Evolutionary conservation across 2,329 filamentous ascomycete species (phyloP).

Genomic region (Huntiella decipiens): DNA sequence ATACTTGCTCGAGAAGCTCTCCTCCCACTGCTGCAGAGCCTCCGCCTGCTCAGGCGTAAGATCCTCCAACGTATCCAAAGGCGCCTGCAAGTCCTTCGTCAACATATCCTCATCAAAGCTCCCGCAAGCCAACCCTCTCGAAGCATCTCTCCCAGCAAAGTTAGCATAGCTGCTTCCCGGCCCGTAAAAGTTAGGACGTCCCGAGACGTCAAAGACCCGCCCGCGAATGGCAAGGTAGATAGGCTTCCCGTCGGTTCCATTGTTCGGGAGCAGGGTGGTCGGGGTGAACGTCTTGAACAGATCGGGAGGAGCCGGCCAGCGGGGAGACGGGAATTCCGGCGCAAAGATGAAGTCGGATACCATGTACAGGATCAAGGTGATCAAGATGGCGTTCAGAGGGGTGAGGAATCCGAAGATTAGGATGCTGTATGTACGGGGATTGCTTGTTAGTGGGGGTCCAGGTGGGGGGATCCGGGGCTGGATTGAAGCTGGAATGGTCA

Average conservation of each 20-base stretch:
- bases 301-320: slow-evolving; percentile 32
- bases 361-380: slow-evolving; percentile 36
- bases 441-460: background rate
- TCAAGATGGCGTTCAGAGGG: slow-evolving; percentile 43
- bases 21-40: slow-evolving; percentile 77
- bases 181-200: slow-evolving; percentile 85
- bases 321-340: slow-evolving; percentile 20
- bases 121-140: slow-evolving; percentile 67
- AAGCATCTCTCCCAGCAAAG: slow-evolving; percentile 86
- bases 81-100: slow-evolving; percentile 72
- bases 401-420: slow-evolving; percentile 30
- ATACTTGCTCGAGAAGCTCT: slow-evolving; percentile 85
- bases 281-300: slow-evolving; percentile 57
- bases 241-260: slow-evolving; percentile 52
- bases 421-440: background rate
- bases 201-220: slow-evolving; percentile 73
- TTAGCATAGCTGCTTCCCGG: slow-evolving; percentile 90
- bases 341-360: slow-evolving; percentile 15
- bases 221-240: slow-evolving; percentile 88
- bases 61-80: slow-evolving; percentile 57
- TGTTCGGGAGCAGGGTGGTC: slow-evolving; percentile 65
- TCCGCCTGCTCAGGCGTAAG: slow-evolving; percentile 61
- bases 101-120: slow-evolving; percentile 94
- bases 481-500: background rate
- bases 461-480: background rate